Conservation (phyloP, 2,329 filamentous ascomycete genomes). For the Claviceps africana region DNA sequence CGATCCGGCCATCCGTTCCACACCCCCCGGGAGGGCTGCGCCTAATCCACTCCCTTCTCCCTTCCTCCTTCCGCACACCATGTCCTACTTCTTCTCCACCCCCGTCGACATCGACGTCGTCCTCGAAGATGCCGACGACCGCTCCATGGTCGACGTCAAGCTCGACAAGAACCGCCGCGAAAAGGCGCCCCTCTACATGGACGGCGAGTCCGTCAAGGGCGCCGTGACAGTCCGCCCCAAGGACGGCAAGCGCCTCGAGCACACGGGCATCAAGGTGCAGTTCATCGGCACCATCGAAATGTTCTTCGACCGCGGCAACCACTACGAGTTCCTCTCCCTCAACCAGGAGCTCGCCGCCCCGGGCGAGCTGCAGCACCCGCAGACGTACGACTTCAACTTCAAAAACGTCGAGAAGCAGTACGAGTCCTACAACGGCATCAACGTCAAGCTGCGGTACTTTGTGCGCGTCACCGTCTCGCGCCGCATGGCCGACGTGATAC, state of each 20-base stretch:
- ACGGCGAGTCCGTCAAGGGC: conserved; percentile 96
- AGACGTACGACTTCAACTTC: conserved; percentile 99
- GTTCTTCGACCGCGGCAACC: conserved; percentile 98
- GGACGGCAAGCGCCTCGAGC: conserved; percentile 93
- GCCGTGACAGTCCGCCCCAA: conserved; percentile 90
- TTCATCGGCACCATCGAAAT: conserved; percentile 99
- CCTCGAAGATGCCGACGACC: conserved; percentile 86
- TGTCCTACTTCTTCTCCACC: conserved; percentile 98
- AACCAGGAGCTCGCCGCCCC: conserved; percentile 94
- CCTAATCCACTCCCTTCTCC: background rate
- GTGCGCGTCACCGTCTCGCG: conserved; percentile 91
- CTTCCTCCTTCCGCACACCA: conserved; percentile 24
- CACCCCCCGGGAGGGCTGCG: background rate
- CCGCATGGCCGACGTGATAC: conserved; percentile 93
- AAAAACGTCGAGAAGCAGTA: conserved; percentile 99
- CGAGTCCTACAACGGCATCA: conserved; percentile 99
- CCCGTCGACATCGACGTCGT: conserved; percentile 98
- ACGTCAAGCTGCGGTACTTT: conserved; percentile 97
- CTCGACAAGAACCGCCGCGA: conserved; percentile 96
- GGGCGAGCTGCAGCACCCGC: conserved; percentile 94
- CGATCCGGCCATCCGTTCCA: background rate
- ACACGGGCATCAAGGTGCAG: conserved; percentile 98
- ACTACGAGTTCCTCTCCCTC: conserved; percentile 96
- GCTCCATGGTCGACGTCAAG: conserved; percentile 93
- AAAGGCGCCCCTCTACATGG: conserved; percentile 92